Base-by-base conservation (phyloP, 2,329 filamentous ascomycete species). In the Diaporthe sp. region DNA sequence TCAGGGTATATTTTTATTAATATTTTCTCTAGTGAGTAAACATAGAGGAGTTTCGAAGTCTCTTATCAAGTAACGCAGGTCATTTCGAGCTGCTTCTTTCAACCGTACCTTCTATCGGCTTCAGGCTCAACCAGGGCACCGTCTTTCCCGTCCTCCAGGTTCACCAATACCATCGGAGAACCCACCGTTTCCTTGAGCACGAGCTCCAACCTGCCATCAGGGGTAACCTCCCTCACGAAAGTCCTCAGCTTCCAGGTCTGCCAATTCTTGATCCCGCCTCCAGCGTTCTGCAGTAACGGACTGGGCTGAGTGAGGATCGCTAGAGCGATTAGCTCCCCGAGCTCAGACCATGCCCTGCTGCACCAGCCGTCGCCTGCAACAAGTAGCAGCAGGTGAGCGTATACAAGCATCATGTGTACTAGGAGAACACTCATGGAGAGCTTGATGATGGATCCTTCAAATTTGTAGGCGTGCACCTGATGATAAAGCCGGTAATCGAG, bases 321-420 rank as follows among this genome's bases (percentile, higher is more conserved):
- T 22, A 67, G 3, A 2, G 61, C 61, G 5, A 67, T 50, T 22
- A 67, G 7, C 30, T 67, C 61, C 3, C 61, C 61, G 0, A 67
- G 42, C 22, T 50, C 61, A 19, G 61, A 67, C 61, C 61, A 67
- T 6, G 61, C 61, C 13, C 6, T 35, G 42, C 61, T 67, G 4
- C 61, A 67, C 61, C 61, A 67, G 42, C 61, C 61, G 13, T 67
- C 30, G 1, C 61, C 61, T 10, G 10, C 1, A 1, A 50, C 28
- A 1, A 67, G 42, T 33, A 67, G 12, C 7, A 67, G 30, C 1
- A 67, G 4, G 40, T 67, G 61, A 4, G 42, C 22, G n/a, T 67
- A 50, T 0, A 50, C 61, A 4, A 67, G 61, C 61, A 67, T 67
- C 61, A 67, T 19, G 61, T 67, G 61, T 17, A 50, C 30, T 1